These are phyloP conservation scores for Trichoderma koningiopsis DNA, from an alignment of 2,329 filamentous ascomycete species.

Conservation along the genomic window DNA sequence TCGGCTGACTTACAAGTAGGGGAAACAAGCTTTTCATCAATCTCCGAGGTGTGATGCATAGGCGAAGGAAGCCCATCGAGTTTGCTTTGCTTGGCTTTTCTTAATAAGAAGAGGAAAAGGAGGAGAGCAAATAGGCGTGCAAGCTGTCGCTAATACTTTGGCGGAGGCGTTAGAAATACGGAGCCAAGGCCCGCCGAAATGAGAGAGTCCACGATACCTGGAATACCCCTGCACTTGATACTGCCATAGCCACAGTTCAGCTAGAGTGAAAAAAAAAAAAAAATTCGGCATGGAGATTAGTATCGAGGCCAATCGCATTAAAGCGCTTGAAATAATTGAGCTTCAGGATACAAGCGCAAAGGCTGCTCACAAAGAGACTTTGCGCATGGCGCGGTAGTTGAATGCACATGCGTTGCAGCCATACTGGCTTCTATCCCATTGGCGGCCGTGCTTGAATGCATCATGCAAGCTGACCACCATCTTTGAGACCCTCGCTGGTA, in stretches of 20 bases:
- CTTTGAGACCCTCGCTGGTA: background rate
- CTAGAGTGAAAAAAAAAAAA: background rate
- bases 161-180: background rate
- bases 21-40: constrained; percentile 17
- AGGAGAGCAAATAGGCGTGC: background rate
- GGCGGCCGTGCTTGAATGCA: background rate
- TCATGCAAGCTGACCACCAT: constrained; percentile 20
- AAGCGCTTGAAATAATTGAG: background rate
- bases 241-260: background rate
- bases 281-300: constrained; percentile 3
- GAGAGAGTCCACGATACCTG: constrained; percentile 18
- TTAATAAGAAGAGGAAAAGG: background rate
- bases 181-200: constrained; percentile 20
- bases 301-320: background rate
- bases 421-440: background rate
- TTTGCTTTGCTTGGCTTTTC: background rate
- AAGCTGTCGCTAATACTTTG: background rate
- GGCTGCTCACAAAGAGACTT: background rate
- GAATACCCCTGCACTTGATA: constrained; percentile 6
- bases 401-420: background rate
- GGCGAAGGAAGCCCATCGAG: background rate
- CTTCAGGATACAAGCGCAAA: background rate
- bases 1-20: background rate
- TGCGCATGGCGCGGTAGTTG: background rate
- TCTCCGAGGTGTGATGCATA: constrained; percentile 14